Conservation (phyloP, 2,329 filamentous ascomycete genomes). For the Talaromyces verruculosus region DNA sequence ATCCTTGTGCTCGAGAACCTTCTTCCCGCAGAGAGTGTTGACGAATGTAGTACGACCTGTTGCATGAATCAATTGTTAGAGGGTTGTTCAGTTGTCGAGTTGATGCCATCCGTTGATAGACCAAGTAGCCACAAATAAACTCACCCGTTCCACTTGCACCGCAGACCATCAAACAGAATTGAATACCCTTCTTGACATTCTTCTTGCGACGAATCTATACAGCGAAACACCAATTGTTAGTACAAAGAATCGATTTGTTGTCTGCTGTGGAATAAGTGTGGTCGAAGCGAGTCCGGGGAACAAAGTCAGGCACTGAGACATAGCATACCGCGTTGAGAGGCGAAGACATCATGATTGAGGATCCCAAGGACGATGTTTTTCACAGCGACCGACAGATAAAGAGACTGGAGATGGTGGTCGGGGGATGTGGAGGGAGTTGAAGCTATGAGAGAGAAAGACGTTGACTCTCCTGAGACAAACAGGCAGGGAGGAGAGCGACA, state of each 20-base stretch:
- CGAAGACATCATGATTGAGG: conserved; percentile 47
- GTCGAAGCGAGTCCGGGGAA: conserved; percentile 20
- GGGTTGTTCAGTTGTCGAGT: background rate
- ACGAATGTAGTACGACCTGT: conserved; percentile 96
- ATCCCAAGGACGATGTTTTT: background rate
- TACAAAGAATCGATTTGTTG: background rate
- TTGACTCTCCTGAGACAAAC: conserved; percentile 24
- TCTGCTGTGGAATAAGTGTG: background rate
- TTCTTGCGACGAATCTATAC: conserved; percentile 98
- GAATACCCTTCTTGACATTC: conserved; percentile 99
- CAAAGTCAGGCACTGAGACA: conserved; percentile 28
- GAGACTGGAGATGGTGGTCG: conserved; percentile 20
- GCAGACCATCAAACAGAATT: conserved; percentile 99
- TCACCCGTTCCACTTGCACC: conserved; percentile 97
- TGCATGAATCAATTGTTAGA: conserved; percentile 4
- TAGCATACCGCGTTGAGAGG: conserved; percentile 55
- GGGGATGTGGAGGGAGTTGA: conserved; percentile 26
- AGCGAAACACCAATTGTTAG: conserved; percentile 5
- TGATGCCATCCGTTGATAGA: background rate
- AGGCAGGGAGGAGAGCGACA: conserved; percentile 12
- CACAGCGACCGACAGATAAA: conserved; percentile 21
- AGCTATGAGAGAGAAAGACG: conserved; percentile 23
- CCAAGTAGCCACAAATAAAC: conserved; percentile 29
- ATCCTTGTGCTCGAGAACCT: conserved; percentile 87
- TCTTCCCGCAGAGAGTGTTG: conserved; percentile 97